Evolutionary conservation across 2,329 filamentous ascomycete species (phyloP), one percentile per base, ranked within the genome.

Genomic region (Aspergillus costaricaensis): DNA sequence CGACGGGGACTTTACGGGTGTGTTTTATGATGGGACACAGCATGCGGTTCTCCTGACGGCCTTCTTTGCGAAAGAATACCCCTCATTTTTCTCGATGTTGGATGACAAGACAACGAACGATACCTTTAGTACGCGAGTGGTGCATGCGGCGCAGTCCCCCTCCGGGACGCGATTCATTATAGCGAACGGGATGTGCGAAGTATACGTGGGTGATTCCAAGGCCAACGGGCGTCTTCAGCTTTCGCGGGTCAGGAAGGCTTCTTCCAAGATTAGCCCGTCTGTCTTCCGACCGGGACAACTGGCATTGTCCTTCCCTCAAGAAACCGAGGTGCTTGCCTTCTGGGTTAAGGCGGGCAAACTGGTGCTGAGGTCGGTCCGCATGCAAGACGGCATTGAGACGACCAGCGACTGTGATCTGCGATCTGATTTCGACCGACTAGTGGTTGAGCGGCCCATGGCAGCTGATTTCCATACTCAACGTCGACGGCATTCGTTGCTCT

Each of bases 121-220:
- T 56, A 68, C 67, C 7, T 70, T 69, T 14, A 71, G 68, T 55
- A 72, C 72, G 0, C 71, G 70, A 44, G 68, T 76, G 19, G 64
- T 76, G 5, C 68, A 74, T 47, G 73, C 72, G 8, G 72, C 73
- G 12, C 74, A 76, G 58, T 76, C 73, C 4, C 72, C 73, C 3
- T 73, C 72, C 3, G 73, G 72, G 8, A 58, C 65, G 5, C 67
- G 67, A 7, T 72, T 74, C 41, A 62, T 68, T 8, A 65, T 72
- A 38, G 68, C 69, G 41, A 76, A 75, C 55, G 69, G 71, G n/a
- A 72, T 72, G 68, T 72, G 69, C 5, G 72, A 76, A 44, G 70
- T 76, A n/a, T 70, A 74, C 32, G 62, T 76, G 50, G 75, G 74
- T 52, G 70, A 75, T 47, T 70, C 71, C 55, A 74, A 67, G 21